Conservation (phyloP, 2,329 filamentous ascomycete species). For the Albifimbria verrucaria region DNA sequence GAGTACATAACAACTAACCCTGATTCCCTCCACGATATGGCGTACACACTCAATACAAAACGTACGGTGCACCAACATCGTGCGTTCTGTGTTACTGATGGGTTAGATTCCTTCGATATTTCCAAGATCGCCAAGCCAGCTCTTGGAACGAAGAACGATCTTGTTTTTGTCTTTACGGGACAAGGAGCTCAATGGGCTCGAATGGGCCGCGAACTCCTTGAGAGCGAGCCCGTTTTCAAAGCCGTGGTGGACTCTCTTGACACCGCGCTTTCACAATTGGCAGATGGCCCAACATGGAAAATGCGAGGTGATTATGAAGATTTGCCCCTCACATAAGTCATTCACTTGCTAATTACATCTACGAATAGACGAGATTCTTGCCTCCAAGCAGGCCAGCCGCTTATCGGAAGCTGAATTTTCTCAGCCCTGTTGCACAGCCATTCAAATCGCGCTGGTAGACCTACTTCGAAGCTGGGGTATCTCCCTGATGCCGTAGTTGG, state of each 20-base stretch:
- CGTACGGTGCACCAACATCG: not conserved
- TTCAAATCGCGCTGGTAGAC: constrained; percentile 41
- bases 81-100: not conserved
- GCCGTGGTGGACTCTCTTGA: constrained; percentile 8
- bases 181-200: constrained; percentile 32
- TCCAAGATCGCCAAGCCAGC: not conserved
- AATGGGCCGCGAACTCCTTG: constrained; percentile 23
- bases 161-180: constrained; percentile 28
- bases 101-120: not conserved
- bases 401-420: constrained; percentile 28
- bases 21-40: not conserved
- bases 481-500: constrained; percentile 32
- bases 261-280: constrained; percentile 5
- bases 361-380: too few species aligned
- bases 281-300: constrained; percentile 9
- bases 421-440: constrained; percentile 38
- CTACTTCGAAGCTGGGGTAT: constrained; percentile 29
- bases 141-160: not conserved
- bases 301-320: constrained; percentile 17
- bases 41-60: not conserved
- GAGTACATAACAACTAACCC: not conserved
- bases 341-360: too few species aligned
- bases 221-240: constrained; percentile 4
- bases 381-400: too few species aligned
- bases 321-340: not conserved